These are phyloP conservation scores for Obba rivulosa DNA, from an alignment of 768 basidiomycete genomes.

Conservation along the genomic window DNA sequence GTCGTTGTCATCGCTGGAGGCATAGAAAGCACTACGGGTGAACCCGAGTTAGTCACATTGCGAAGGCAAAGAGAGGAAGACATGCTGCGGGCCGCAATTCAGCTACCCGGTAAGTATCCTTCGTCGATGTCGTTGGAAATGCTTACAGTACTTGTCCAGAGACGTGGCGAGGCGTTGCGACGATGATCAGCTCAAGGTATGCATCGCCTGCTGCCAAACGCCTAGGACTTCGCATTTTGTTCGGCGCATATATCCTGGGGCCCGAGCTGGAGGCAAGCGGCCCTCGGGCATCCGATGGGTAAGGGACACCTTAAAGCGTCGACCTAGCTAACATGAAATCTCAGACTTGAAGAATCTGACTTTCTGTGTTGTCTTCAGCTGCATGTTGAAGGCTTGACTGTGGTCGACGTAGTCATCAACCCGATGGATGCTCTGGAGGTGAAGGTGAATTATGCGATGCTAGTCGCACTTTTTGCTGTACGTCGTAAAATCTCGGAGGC, in stretches of 20 bases:
- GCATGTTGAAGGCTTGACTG: background rate
- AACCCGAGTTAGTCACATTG: slow-evolving; percentile 17
- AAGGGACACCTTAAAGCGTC: too few species aligned
- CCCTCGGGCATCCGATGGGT: background rate
- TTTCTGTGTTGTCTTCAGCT: background rate
- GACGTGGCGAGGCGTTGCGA: slow-evolving; percentile 44
- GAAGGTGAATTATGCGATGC: slow-evolving; percentile 29
- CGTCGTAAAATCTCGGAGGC: slow-evolving; percentile 5
- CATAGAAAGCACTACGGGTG: background rate
- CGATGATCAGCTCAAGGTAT: slow-evolving; percentile 39
- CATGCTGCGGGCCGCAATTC: slow-evolving; percentile 51
- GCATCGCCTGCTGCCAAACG: slow-evolving; percentile 59
- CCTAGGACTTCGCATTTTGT: slow-evolving; percentile 48
- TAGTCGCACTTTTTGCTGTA: slow-evolving; percentile 33
- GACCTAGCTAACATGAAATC: too few species aligned
- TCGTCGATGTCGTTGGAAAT: background rate
- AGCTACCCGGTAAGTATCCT: slow-evolving; percentile 53
- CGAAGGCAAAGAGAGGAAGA: slow-evolving; percentile 44
- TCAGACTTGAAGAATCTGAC: background rate
- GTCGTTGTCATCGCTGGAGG: slow-evolving; percentile 26
- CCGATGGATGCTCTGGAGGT: slow-evolving; percentile 9
- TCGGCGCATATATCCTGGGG: slow-evolving; percentile 49
- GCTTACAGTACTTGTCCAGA: slow-evolving; percentile 31
- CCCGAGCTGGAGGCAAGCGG: slow-evolving; percentile 27
- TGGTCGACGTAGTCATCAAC: background rate